A percentile compares a stretch with the other conserved stretches of the same genome.
Evolutionary conservation across 164 flowering plant species (phyloP).

Genomic region (Vitis riparia): DNA sequence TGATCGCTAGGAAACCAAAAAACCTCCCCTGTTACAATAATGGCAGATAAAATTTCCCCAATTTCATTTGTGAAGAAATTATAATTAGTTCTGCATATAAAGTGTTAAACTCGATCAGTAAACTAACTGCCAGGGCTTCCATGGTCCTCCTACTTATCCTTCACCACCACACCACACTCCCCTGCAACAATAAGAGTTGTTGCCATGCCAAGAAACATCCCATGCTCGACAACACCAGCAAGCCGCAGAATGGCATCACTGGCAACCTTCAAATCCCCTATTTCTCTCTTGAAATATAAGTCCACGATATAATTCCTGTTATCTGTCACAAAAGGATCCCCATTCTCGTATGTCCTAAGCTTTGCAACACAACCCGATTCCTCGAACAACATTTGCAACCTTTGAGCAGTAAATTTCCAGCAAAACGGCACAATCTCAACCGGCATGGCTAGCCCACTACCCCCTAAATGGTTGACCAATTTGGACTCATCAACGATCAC

Average conservation of each 20-base stretch:
- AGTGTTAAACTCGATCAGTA: not conserved
- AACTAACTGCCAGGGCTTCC: conserved; percentile 2
- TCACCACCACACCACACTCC: conserved; percentile 56
- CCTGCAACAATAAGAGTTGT: conserved; percentile 89
- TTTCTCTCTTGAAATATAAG: conserved; percentile 69
- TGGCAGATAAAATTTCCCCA: not conserved
- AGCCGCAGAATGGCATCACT: conserved; percentile 71
- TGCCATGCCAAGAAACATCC: conserved; percentile 96
- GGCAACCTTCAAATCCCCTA: conserved; percentile 72
- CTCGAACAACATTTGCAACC: conserved; percentile 56
- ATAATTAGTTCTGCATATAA: not conserved
- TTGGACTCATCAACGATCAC: conserved; percentile 86
- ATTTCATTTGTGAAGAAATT: not conserved
- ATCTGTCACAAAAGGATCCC: conserved; percentile 66
- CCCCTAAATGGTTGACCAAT: conserved; percentile 63
- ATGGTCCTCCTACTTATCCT: conserved; percentile 36
- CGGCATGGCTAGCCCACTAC: conserved; percentile 80
- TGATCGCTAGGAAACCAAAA: not conserved
- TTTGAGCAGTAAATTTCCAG: conserved; percentile 61
- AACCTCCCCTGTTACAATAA: conserved; percentile 6
- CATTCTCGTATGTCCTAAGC: conserved; percentile 48
- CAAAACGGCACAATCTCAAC: conserved; percentile 86
- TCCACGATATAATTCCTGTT: conserved; percentile 82
- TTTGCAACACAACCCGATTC: conserved; percentile 67
- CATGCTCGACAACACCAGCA: conserved; percentile 93